phyloP scores from a whole-genome alignment of 768 basidiomycete species.

The Leccinum arenicola region DNA sequence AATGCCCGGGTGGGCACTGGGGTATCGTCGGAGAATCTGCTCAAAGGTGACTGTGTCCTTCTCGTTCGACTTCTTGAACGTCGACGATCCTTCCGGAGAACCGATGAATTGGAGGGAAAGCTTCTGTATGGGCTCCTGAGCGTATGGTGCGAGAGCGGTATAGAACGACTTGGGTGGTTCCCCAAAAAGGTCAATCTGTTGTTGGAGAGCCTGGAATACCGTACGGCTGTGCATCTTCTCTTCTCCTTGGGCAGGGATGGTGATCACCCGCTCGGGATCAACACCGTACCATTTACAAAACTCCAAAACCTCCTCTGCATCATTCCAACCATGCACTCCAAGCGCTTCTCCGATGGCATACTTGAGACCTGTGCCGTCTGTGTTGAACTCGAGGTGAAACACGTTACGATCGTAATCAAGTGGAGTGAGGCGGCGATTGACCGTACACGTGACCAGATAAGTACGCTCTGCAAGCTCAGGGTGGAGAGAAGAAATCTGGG shows the following conservation, averaged over 20 bases:
- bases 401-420: conserved; percentile 97
- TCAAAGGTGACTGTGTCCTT: conserved; percentile 94
- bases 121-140: conserved; percentile 65
- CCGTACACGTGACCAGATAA: conserved; percentile 88
- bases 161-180: conserved; percentile 96
- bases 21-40: conserved; percentile 76
- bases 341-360: conserved; percentile 97
- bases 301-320: conserved; percentile 78
- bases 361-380: conserved; percentile 86
- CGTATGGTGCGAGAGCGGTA: conserved; percentile 76
- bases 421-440: conserved; percentile 94
- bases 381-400: conserved; percentile 97
- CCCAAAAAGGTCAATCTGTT: conserved; percentile 95
- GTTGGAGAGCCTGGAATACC: conserved; percentile 92
- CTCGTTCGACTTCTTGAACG: conserved; percentile 94
- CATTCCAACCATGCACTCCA: conserved; percentile 98
- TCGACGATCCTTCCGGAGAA: conserved; percentile 83
- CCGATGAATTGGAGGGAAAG: conserved; percentile 89
- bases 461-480: conserved; percentile 89
- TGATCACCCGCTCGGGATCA: conserved; percentile 74
- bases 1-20: conserved; percentile 76
- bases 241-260: conserved; percentile 69
- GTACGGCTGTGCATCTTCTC: conserved; percentile 85
- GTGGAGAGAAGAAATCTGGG: conserved; percentile 68
- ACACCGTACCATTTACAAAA: conserved; percentile 94